Evolutionary conservation across 305 asterid species (phyloP).

Genomic region (Fraxinus floribunda): DNA sequence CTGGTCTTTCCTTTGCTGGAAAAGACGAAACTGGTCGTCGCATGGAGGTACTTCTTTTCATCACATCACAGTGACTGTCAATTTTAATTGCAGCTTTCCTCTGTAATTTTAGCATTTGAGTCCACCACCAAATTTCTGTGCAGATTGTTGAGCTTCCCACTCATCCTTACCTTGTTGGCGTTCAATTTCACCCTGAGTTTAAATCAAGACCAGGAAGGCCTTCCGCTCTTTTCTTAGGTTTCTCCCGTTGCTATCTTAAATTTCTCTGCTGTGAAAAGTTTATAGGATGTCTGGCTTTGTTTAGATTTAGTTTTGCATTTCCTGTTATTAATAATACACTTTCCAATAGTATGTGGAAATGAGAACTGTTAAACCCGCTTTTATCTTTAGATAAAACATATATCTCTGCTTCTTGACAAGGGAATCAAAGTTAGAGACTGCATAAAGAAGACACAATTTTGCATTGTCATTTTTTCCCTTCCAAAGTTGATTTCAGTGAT

Average conservation of each 20-base stretch:
- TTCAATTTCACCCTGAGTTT: slow-evolving; percentile 90
- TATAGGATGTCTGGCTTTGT: background rate
- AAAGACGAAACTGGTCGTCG: slow-evolving; percentile 87
- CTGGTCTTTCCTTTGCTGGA: slow-evolving; percentile 82
- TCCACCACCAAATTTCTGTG: slow-evolving; percentile 22
- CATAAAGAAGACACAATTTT: background rate
- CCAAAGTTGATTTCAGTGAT: background rate
- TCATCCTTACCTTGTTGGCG: slow-evolving; percentile 86
- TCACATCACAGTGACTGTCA: slow-evolving; percentile 4
- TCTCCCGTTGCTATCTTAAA: background rate
- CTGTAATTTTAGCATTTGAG: slow-evolving; percentile 2
- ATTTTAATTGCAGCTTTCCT: slow-evolving; percentile 7
- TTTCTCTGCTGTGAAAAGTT: background rate
- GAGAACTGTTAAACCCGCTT: background rate
- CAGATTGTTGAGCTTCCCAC: slow-evolving; percentile 77
- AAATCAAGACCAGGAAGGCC: slow-evolving; percentile 93
- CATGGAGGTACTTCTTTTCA: slow-evolving; percentile 66
- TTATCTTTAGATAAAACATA: background rate
- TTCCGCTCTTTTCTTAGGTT: slow-evolving; percentile 78
- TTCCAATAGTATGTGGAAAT: background rate
- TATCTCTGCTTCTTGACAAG: background rate
- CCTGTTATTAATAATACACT: background rate
- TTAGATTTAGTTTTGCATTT: background rate
- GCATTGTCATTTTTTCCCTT: background rate
- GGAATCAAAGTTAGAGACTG: background rate